These are phyloP conservation scores for Podospora bellae-mahoneyi DNA, from an alignment of 495 filamentous ascomycete genomes.

Conservation along the genomic window DNA sequence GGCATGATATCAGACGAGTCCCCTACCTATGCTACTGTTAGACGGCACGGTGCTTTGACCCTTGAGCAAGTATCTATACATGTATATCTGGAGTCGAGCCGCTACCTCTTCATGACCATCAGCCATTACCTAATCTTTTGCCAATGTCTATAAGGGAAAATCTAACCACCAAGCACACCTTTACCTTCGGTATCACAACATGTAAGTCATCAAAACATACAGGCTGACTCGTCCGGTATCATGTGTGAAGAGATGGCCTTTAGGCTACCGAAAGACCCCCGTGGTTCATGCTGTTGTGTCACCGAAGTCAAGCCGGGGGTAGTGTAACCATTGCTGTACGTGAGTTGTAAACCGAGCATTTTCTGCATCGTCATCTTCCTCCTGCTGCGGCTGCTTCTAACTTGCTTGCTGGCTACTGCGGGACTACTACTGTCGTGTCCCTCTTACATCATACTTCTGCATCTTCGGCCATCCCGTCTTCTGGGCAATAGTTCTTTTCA, in stretches of 20 bases:
- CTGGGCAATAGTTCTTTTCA: background rate
- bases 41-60: background rate
- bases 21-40: background rate
- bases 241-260: background rate
- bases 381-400: background rate
- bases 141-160: background rate
- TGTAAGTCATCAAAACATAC: background rate
- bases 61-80: background rate
- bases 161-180: background rate
- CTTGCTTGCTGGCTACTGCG: background rate
- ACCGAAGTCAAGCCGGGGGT: slow-evolving; percentile 1
- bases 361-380: background rate
- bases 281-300: background rate
- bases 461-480: background rate
- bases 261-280: background rate
- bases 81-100: too few species aligned
- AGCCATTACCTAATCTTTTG: background rate
- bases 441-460: slow-evolving; percentile 1
- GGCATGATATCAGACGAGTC: background rate
- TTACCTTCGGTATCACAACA: background rate
- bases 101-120: background rate
- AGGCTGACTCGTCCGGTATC: background rate
- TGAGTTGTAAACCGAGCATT: background rate
- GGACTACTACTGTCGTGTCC: background rate
- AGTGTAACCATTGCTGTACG: background rate